A percentile compares a stretch with the other conserved stretches of the same genome.
Conservation (phyloP, 2,329 filamentous ascomycete genomes). For the Fusarium palustre region DNA sequence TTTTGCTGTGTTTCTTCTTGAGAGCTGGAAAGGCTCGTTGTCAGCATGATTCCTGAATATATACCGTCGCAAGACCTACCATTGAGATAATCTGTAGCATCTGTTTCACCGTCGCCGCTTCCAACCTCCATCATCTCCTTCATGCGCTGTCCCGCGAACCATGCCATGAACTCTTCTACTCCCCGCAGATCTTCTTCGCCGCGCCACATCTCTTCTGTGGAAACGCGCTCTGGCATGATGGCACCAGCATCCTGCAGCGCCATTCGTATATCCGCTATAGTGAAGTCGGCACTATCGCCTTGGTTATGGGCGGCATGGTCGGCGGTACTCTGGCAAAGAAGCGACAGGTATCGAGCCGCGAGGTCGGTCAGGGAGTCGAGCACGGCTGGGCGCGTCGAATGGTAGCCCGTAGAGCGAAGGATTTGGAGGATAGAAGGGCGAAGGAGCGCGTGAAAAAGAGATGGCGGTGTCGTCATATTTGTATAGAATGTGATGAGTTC, state of each 20-base stretch:
- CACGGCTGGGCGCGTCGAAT: constrained; percentile 82
- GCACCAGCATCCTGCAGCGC: constrained; percentile 86
- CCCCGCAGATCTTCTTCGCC: constrained; percentile 83
- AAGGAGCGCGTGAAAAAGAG: constrained; percentile 79
- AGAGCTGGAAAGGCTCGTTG: constrained; percentile 67
- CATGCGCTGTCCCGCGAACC: constrained; percentile 80
- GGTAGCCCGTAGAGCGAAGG: constrained; percentile 90
- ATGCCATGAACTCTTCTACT: constrained; percentile 80
- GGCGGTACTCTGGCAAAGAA: constrained; percentile 79
- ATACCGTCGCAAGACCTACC: constrained; percentile 56
- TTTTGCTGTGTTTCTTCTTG: constrained; percentile 93
- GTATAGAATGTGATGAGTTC: not conserved
- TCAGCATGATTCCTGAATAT: constrained; percentile 44
- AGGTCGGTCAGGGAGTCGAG: constrained; percentile 91
- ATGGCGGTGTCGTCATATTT: constrained; percentile 60
- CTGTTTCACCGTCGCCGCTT: constrained; percentile 73
- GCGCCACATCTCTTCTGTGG: constrained; percentile 74
- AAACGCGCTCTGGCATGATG: constrained; percentile 74
- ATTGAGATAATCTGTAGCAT: constrained; percentile 77
- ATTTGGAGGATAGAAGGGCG: constrained; percentile 91
- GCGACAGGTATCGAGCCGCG: constrained; percentile 80
- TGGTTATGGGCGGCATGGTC: constrained; percentile 77
- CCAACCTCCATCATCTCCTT: constrained; percentile 85
- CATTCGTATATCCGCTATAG: constrained; percentile 82
- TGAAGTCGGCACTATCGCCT: constrained; percentile 62